Percentiles rank a stretch among this genome's conserved stretches.
phyloP scores from a whole-genome alignment of 2,329 filamentous ascomycete species.

The Amylocarpus encephaloides region DNA sequence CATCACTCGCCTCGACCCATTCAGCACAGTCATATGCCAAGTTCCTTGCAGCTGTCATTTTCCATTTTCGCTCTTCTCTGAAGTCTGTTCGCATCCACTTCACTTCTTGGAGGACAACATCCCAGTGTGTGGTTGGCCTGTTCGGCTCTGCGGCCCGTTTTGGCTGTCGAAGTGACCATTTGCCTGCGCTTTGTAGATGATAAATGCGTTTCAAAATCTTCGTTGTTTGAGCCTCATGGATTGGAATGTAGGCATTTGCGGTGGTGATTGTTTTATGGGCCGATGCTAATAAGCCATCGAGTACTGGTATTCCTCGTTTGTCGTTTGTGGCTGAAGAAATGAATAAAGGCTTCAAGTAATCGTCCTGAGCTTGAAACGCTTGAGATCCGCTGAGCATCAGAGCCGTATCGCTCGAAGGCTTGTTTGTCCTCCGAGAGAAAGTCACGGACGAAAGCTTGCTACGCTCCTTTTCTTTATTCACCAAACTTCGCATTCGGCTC shows the following conservation, averaged over 20 bases:
- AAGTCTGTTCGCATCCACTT: constrained; percentile 99
- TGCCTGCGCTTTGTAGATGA: constrained; percentile 80
- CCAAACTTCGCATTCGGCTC: constrained; percentile 25
- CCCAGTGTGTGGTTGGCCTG: constrained; percentile 72
- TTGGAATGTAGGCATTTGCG: constrained; percentile 72
- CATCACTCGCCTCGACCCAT: constrained; percentile 61
- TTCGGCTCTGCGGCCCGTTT: constrained; percentile 77
- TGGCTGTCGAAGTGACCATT: constrained; percentile 87
- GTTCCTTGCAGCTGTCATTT: constrained; percentile 70
- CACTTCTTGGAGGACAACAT: constrained; percentile 82
- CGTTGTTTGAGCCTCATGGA: constrained; percentile 82
- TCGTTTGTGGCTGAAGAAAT: constrained; percentile 49
- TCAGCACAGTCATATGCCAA: constrained; percentile 78
- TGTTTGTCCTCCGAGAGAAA: constrained; percentile 62
- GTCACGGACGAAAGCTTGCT: constrained; percentile 68
- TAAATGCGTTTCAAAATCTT: constrained; percentile 83
- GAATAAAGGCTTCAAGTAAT: constrained; percentile 59
- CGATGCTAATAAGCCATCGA: constrained; percentile 68
- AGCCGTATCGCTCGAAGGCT: constrained; percentile 27
- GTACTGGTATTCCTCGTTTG: constrained; percentile 56
- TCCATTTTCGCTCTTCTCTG: constrained; percentile 90
- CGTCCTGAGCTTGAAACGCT: constrained; percentile 36
- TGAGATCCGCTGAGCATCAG: constrained; percentile 11
- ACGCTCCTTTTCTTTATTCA: constrained; percentile 50
- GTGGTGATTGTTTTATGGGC: constrained; percentile 89